Evolutionary conservation across 352 stramenopile genomes (phyloP).

Genomic region (Globisporangium irregulare): DNA sequence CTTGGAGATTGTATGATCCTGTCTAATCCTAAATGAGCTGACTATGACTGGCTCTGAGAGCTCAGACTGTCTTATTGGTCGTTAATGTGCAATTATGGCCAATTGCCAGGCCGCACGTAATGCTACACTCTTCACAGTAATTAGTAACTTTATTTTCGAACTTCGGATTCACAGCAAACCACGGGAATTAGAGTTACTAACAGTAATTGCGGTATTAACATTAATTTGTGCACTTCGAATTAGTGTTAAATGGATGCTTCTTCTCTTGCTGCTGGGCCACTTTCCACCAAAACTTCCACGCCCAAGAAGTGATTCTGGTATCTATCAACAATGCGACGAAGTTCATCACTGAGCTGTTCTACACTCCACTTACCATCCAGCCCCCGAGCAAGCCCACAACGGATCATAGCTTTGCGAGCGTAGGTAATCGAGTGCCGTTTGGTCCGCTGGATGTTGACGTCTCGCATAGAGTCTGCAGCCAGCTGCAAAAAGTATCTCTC

Average conservation of each 20-base stretch:
- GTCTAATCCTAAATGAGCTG: too few species aligned
- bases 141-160: not conserved
- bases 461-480: slow-evolving; percentile 19
- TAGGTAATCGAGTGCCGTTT: slow-evolving; percentile 21
- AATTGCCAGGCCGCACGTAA: too few species aligned
- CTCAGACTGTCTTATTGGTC: too few species aligned
- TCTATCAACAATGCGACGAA: slow-evolving; percentile 1
- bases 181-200: slow-evolving; percentile 1
- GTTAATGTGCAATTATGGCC: too few species aligned
- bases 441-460: slow-evolving; percentile 22
- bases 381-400: slow-evolving; percentile 16
- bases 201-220: slow-evolving; percentile 2
- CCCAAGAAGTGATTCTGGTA: slow-evolving; percentile 4
- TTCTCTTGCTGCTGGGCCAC: not conserved
- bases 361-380: slow-evolving; percentile 4
- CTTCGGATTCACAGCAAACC: not conserved
- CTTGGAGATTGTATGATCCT: too few species aligned
- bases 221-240: slow-evolving; percentile 2
- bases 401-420: slow-evolving; percentile 32
- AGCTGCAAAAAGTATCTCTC: slow-evolving; percentile 27
- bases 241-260: not conserved
- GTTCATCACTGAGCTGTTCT: slow-evolving; percentile 2
- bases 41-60: too few species aligned
- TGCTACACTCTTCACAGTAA: too few species aligned
- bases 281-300: not conserved